phyloP scores from a whole-genome alignment of 345 rosid species.

The Salix caprea region DNA sequence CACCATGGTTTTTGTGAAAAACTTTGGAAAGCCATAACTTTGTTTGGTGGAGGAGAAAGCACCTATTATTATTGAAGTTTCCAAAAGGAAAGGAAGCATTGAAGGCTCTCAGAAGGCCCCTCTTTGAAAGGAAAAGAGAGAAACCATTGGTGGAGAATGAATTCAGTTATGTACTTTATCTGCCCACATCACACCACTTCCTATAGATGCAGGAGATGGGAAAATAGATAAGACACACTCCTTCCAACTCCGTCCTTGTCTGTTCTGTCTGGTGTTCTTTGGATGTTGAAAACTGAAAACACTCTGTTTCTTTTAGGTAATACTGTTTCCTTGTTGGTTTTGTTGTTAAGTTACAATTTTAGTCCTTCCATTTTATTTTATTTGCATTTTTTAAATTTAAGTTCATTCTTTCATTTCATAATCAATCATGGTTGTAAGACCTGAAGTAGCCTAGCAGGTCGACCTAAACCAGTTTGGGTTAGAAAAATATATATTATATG shows the following conservation, averaged over 20 bases:
- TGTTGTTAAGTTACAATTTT: too few relatives aligned
- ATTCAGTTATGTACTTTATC: background rate
- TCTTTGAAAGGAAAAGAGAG: background rate
- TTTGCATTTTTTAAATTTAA: background rate
- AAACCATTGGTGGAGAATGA: conserved; percentile 5
- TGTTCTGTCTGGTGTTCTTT: background rate
- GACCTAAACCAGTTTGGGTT: too few relatives aligned
- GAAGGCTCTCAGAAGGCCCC: too few relatives aligned
- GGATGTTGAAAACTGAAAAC: too few relatives aligned
- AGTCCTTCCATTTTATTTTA: background rate
- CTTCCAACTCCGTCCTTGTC: too few relatives aligned
- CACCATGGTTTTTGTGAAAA: background rate
- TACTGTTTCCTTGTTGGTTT: too few relatives aligned
- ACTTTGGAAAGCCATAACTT: too few relatives aligned
- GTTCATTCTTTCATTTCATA: background rate
- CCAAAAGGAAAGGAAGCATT: background rate
- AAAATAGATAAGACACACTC: too few relatives aligned
- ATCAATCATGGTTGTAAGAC: background rate
- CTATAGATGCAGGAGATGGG: too few relatives aligned
- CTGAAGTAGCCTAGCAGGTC: too few relatives aligned
- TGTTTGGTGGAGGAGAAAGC: background rate
- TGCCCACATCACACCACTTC: background rate
- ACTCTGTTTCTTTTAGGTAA: too few relatives aligned
- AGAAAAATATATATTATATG: fast-evolving
- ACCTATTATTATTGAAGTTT: too few relatives aligned